Percentiles rank a stretch among this genome's conserved stretches.
Evolutionary conservation across 2,329 filamentous ascomycete genomes (phyloP).

Genomic region (Beauveria caledonica): DNA sequence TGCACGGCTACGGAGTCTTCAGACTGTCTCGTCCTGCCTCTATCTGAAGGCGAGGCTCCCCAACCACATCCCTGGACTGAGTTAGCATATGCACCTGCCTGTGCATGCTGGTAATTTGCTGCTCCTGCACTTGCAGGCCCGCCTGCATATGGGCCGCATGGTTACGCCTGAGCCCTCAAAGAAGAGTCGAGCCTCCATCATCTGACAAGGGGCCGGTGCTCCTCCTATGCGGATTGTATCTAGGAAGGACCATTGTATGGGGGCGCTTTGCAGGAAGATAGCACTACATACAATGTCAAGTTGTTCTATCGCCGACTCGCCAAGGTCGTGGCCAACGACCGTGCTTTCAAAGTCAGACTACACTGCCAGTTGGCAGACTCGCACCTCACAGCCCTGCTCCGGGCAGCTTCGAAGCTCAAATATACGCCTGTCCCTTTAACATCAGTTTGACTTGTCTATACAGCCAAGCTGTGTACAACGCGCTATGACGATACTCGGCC

Average conservation of each 20-base stretch:
- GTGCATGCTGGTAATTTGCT: constrained; percentile 10
- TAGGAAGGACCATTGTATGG: not conserved
- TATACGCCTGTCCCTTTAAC: not conserved
- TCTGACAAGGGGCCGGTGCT: not conserved
- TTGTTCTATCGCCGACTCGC: not conserved
- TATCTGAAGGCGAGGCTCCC: not conserved
- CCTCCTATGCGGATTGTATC: not conserved
- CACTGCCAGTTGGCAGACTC: not conserved
- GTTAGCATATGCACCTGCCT: constrained; percentile 3
- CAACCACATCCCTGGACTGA: not conserved
- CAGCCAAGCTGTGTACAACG: not conserved
- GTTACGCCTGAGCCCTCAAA: constrained; percentile 5
- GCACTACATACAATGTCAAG: not conserved
- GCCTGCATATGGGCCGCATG: constrained; percentile 6
- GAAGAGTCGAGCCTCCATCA: not conserved
- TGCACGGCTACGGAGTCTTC: not conserved
- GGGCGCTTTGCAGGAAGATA: not conserved
- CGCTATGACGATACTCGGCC: not conserved
- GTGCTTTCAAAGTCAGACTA: not conserved
- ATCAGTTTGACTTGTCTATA: not conserved
- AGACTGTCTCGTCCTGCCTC: not conserved
- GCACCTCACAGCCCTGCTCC: not conserved
- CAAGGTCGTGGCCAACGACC: not conserved
- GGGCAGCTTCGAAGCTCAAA: not conserved
- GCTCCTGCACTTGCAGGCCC: constrained; percentile 8